A percentile compares a stretch with the other conserved stretches of the same genome.
Conservation (phyloP, 306 rosid species). For the Lablab purpureus region DNA sequence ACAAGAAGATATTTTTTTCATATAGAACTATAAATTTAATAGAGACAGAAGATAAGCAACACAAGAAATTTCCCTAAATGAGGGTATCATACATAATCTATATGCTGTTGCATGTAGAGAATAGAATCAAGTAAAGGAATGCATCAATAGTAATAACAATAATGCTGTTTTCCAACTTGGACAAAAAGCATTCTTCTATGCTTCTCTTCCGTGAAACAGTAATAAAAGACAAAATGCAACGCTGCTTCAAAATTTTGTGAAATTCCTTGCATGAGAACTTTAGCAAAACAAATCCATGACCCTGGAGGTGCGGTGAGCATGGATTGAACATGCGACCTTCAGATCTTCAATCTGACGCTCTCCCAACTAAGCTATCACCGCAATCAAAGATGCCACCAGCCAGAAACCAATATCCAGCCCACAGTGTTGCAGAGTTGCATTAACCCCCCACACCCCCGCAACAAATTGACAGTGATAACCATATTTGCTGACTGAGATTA, state of each 20-base stretch:
- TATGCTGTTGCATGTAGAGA: conserved; percentile 4
- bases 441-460: background rate
- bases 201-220: conserved; percentile 33
- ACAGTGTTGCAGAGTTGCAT: conserved; percentile 30
- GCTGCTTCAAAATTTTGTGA: conserved; percentile 12
- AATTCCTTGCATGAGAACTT: conserved; percentile 20
- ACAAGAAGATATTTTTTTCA: conserved; percentile 6
- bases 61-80: background rate
- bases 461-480: conserved; percentile 31
- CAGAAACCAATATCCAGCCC: conserved; percentile 43
- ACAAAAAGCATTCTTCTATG: background rate
- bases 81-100: background rate
- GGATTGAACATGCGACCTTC: conserved; percentile 81
- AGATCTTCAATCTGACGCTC: conserved; percentile 76
- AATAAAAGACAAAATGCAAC: background rate
- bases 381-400: conserved; percentile 58
- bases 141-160: background rate
- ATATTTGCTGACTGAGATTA: conserved; percentile 20
- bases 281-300: conserved; percentile 43
- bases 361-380: conserved; percentile 85
- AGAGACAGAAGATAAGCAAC: conserved; percentile 7
- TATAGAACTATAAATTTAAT: background rate
- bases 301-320: conserved; percentile 57
- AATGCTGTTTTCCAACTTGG: background rate
- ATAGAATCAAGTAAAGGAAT: conserved; percentile 15